Evolutionary conservation across 768 basidiomycete species (phyloP).

Genomic region (Leucosporidium yakuticum): DNA sequence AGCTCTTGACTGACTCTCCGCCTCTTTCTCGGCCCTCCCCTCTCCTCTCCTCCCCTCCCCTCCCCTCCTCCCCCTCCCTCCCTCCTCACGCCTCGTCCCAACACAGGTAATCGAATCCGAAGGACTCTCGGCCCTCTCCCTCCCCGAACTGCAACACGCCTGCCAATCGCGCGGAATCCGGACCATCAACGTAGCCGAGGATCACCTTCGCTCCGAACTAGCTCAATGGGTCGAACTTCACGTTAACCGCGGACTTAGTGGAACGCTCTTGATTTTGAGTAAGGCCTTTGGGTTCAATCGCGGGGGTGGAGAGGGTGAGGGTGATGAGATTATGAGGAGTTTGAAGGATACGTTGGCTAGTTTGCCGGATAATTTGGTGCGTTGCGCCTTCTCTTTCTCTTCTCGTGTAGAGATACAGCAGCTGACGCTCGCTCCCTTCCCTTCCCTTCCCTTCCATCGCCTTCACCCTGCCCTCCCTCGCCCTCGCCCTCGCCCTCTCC

Average conservation of each 20-base stretch:
- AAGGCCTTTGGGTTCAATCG: constrained; percentile 90
- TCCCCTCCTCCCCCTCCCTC: not conserved
- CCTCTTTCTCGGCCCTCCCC: not conserved
- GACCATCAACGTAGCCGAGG: constrained; percentile 70
- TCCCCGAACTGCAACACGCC: constrained; percentile 81
- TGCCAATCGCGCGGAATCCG: constrained; percentile 92
- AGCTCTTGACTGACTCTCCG: not conserved
- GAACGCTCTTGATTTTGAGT: constrained; percentile 86
- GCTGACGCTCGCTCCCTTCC: not conserved
- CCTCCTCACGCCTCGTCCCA: not conserved
- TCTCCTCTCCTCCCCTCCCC: too few species aligned
- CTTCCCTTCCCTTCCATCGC: too few species aligned
- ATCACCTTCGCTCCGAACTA: constrained; percentile 80
- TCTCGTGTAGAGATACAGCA: not conserved
- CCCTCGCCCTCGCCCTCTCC: too few species aligned
- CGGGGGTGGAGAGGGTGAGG: constrained; percentile 53
- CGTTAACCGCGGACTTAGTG: constrained; percentile 77
- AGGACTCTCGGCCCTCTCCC: constrained; percentile 84
- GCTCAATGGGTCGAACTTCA: constrained; percentile 89
- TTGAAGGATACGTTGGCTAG: constrained; percentile 85
- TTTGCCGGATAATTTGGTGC: constrained; percentile 85
- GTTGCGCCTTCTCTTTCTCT: constrained; percentile 40
- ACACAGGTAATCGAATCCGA: constrained; percentile 74
- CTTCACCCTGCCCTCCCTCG: too few species aligned
- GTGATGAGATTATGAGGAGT: constrained; percentile 74